Evolutionary conservation across 2,329 filamentous ascomycete species (phyloP).

Genomic region (Esteya vermicola): DNA sequence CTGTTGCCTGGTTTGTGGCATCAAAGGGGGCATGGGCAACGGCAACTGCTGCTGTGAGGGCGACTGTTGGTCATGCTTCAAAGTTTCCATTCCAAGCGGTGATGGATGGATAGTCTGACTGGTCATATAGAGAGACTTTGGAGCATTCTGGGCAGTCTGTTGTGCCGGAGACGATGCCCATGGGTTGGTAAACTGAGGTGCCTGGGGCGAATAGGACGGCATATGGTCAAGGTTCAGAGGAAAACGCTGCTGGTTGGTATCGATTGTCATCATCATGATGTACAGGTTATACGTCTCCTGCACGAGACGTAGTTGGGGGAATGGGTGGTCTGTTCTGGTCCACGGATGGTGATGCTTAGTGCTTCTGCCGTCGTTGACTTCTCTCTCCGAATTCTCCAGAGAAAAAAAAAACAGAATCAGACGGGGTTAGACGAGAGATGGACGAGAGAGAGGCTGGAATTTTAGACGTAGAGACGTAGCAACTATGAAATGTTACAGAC

Average conservation of each 20-base stretch:
- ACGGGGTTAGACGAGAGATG: too few relatives aligned
- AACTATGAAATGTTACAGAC: too few relatives aligned
- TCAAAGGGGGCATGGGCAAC: conserved; percentile 1
- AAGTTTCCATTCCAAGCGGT: conserved; percentile 40
- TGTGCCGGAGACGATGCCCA: conserved; percentile 54
- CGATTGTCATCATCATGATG: conserved; percentile 90
- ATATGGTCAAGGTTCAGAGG: conserved; percentile 69
- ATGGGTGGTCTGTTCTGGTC: too few relatives aligned
- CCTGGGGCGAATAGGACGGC: conserved; percentile 48
- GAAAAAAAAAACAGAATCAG: too few relatives aligned
- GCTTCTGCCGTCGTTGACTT: too few relatives aligned
- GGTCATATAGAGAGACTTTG: conserved; percentile 48
- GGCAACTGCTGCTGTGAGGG: conserved; percentile 7
- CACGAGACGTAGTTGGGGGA: not conserved
- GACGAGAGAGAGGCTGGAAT: too few relatives aligned
- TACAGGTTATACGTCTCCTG: not conserved
- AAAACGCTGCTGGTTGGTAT: conserved; percentile 72
- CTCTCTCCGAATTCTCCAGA: too few relatives aligned
- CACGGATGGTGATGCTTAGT: too few relatives aligned
- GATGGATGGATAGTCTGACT: conserved; percentile 43
- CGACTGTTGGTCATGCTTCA: conserved; percentile 36
- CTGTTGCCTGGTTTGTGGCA: not conserved
- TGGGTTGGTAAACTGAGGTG: conserved; percentile 77
- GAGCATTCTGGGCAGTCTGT: conserved; percentile 28
- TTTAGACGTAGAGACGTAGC: too few relatives aligned